These are phyloP conservation scores for Butyriboletus pseudospeciosus DNA, from an alignment of 1,284 basidiomycete species.

Conservation along the genomic window DNA sequence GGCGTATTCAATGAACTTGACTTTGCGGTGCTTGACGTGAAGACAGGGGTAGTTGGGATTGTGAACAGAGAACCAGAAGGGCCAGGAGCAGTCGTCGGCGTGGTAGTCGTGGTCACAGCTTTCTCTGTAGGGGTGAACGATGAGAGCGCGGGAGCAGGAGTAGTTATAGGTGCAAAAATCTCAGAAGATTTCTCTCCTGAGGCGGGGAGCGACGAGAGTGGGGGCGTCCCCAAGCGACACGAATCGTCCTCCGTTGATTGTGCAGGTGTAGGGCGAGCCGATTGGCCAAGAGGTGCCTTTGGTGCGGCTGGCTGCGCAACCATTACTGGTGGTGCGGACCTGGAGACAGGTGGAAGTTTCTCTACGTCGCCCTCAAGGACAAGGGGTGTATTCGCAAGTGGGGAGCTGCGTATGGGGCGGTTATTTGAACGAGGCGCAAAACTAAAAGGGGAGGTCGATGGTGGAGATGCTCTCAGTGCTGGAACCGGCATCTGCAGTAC, in stretches of 20 bases:
- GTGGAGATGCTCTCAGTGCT: conserved; percentile 13
- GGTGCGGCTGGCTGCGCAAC: conserved; percentile 34
- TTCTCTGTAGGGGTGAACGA: conserved; percentile 1
- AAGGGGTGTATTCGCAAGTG: conserved; percentile 50
- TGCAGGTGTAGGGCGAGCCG: conserved; percentile 9
- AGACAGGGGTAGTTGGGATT: neutral
- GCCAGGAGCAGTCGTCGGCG: neutral
- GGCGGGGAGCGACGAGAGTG: conserved; percentile 27
- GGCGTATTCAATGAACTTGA: conserved; percentile 5
- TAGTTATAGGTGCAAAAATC: conserved; percentile 1
- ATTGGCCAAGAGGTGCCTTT: conserved; percentile 34
- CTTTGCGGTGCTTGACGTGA: neutral
- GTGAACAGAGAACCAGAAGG: conserved; percentile 1
- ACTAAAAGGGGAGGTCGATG: conserved; percentile 30
- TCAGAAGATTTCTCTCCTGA: conserved; percentile 12
- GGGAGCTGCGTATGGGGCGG: conserved; percentile 59
- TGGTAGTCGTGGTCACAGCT: neutral
- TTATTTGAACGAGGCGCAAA: conserved; percentile 49
- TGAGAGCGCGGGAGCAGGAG: neutral
- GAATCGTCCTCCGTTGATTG: conserved; percentile 16
- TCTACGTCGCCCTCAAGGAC: conserved; percentile 38
- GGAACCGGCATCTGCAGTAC: conserved; percentile 31
- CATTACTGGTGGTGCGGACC: conserved; percentile 21
- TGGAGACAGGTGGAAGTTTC: conserved; percentile 25
- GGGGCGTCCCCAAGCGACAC: conserved; percentile 41